Conservation (phyloP, 2,329 filamentous ascomycete genomes). For the Penicillium thymicola region DNA sequence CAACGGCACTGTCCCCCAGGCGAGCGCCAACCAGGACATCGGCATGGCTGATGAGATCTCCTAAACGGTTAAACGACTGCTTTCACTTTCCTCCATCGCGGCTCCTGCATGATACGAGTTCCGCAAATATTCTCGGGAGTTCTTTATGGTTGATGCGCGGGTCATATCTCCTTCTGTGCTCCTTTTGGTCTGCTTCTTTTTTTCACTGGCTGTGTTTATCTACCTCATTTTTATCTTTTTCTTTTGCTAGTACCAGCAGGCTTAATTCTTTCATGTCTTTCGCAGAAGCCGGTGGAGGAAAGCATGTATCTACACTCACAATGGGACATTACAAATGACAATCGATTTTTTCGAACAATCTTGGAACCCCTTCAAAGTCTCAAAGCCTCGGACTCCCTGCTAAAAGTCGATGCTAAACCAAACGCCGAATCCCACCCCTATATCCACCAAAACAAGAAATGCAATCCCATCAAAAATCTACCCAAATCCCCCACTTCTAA, state of each 20-base stretch:
- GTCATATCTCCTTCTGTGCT: constrained; percentile 23
- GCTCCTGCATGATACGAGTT: constrained; percentile 4
- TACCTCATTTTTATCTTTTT: constrained; percentile 11
- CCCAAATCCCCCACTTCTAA: constrained; percentile 38
- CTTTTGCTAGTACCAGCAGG: constrained; percentile 7
- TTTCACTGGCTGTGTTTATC: constrained; percentile 12
- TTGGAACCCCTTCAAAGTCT: neutral
- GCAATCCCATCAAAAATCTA: neutral
- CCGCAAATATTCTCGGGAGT: constrained; percentile 7
- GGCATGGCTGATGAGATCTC: constrained; percentile 56
- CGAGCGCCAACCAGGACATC: constrained; percentile 51
- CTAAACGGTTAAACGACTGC: constrained; percentile 32
- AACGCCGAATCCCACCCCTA: constrained; percentile 2
- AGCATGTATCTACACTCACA: constrained; percentile 22
- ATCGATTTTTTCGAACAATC: neutral
- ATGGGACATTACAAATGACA: constrained; percentile 10
- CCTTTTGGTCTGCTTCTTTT: constrained; percentile 5
- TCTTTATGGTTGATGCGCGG: constrained; percentile 25
- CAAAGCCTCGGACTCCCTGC: neutral
- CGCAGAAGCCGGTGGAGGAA: constrained; percentile 11
- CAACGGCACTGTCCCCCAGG: constrained; percentile 48
- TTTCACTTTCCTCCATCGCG: constrained; percentile 1
- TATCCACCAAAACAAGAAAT: constrained; percentile 1
- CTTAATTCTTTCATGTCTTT: constrained; percentile 7
- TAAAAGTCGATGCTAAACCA: neutral